phyloP scores from a whole-genome alignment of 1,284 basidiomycete genomes.

The Sanghuangporus sanghuang region DNA sequence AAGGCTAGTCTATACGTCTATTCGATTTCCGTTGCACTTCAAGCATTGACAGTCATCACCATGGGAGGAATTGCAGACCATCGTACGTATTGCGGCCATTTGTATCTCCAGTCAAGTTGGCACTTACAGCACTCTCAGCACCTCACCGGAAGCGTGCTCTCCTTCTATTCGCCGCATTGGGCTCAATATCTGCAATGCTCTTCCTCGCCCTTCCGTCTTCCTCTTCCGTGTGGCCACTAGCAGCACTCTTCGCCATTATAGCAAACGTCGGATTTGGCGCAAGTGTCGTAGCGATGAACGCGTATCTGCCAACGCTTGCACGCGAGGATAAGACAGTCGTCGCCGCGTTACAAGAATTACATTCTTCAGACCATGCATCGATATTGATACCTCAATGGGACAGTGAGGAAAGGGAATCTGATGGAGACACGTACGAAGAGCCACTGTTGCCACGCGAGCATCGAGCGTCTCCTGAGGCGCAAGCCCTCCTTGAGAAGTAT shows the following conservation, averaged over 20 bases:
- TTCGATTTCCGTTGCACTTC: constrained; percentile 79
- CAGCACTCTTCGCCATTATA: constrained; percentile 58
- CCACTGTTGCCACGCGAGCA: constrained; percentile 14
- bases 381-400: neutral
- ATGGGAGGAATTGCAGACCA: constrained; percentile 86
- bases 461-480: constrained; percentile 9
- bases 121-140: constrained; percentile 39
- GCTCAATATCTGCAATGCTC: constrained; percentile 57
- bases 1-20: constrained; percentile 72
- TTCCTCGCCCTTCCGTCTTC: constrained; percentile 73
- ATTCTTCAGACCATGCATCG: constrained; percentile 8
- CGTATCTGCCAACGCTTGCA: constrained; percentile 78
- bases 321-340: constrained; percentile 58
- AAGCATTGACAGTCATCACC: constrained; percentile 86
- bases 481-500: constrained; percentile 31
- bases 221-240: constrained; percentile 60
- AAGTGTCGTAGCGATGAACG: constrained; percentile 83
- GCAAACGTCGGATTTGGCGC: constrained; percentile 84
- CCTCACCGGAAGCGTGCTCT: constrained; percentile 75
- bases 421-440: constrained; percentile 19
- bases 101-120: neutral
- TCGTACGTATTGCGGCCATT: constrained; percentile 42
- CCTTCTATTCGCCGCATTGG: constrained; percentile 66
- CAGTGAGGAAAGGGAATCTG: constrained; percentile 21
- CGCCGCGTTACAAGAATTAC: constrained; percentile 36